phyloP scores from a whole-genome alignment of 768 basidiomycete species.

The Kwoniella dendrophila region DNA sequence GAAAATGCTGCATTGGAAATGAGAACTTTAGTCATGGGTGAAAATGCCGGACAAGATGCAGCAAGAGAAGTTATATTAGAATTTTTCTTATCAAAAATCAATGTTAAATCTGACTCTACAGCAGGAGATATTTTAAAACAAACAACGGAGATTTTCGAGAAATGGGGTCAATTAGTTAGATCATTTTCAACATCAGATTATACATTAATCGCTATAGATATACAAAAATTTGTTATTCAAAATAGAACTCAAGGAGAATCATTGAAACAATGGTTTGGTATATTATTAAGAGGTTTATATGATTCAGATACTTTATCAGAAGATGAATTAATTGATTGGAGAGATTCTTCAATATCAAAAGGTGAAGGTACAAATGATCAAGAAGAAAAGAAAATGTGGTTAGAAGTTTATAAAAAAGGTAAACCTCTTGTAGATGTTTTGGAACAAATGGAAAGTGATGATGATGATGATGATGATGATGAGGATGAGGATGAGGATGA shows the following conservation, averaged over 20 bases:
- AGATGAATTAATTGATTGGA: slow-evolving; percentile 87
- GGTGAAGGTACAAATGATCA: slow-evolving; percentile 70
- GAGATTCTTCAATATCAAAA: slow-evolving; percentile 60
- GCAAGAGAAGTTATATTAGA: slow-evolving; percentile 86
- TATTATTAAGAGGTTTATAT: slow-evolving; percentile 82
- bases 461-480: slow-evolving; percentile 51
- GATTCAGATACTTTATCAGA: slow-evolving; percentile 90
- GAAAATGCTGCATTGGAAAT: slow-evolving; percentile 93
- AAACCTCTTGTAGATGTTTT: slow-evolving; percentile 47
- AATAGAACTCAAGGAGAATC: slow-evolving; percentile 46
- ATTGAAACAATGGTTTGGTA: slow-evolving; percentile 72
- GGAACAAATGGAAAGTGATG: slow-evolving; percentile 49
- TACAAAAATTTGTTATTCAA: slow-evolving; percentile 58
- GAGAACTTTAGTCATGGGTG: slow-evolving; percentile 94
- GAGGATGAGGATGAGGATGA: slow-evolving; percentile 55
- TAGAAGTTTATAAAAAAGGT: slow-evolving; percentile 42
- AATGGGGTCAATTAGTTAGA: slow-evolving; percentile 83
- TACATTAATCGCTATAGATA: slow-evolving; percentile 71
- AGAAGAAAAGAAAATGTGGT: slow-evolving; percentile 59
- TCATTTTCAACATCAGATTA: slow-evolving; percentile 70
- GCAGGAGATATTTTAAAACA: slow-evolving; percentile 66
- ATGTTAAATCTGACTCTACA: slow-evolving; percentile 61
- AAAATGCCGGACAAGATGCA: slow-evolving; percentile 82
- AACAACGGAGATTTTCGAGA: slow-evolving; percentile 65
- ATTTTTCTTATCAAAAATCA: slow-evolving; percentile 75